These are phyloP conservation scores for Pseudogymnoascus sp. DNA, from an alignment of 2,329 filamentous ascomycete species.

Conservation along the genomic window DNA sequence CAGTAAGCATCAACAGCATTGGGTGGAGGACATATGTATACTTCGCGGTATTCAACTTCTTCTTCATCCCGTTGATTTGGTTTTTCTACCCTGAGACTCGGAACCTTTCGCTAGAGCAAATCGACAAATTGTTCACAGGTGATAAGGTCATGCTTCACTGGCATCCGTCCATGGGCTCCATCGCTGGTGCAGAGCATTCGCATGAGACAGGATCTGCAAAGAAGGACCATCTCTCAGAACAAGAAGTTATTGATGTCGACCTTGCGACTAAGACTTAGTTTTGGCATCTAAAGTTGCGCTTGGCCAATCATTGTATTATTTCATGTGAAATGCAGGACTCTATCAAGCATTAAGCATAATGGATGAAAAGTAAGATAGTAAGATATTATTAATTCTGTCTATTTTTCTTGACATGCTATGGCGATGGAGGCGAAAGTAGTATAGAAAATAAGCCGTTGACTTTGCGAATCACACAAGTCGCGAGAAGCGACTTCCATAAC, in stretches of 20 bases:
- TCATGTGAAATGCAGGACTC: background rate
- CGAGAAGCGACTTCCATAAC: too few species aligned
- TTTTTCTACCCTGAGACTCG: constrained; percentile 28
- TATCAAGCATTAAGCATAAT: too few species aligned
- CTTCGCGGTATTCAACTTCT: constrained; percentile 46
- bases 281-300: background rate
- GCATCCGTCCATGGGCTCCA: constrained; percentile 19
- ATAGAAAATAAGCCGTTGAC: too few species aligned
- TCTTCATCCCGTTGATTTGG: constrained; percentile 22
- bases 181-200: background rate
- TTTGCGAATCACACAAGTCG: too few species aligned
- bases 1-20: constrained; percentile 25
- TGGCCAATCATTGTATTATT: background rate
- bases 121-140: constrained; percentile 23
- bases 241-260: background rate
- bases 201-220: background rate
- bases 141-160: constrained; percentile 23
- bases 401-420: too few species aligned
- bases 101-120: constrained; percentile 25
- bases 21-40: constrained; percentile 36
- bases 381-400: too few species aligned
- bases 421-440: too few species aligned
- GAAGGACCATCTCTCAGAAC: background rate
- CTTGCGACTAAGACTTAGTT: background rate
- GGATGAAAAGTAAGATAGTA: too few species aligned